phyloP scores from a whole-genome alignment of 2,329 filamentous ascomycete genomes.

The Colletotrichum horii region DNA sequence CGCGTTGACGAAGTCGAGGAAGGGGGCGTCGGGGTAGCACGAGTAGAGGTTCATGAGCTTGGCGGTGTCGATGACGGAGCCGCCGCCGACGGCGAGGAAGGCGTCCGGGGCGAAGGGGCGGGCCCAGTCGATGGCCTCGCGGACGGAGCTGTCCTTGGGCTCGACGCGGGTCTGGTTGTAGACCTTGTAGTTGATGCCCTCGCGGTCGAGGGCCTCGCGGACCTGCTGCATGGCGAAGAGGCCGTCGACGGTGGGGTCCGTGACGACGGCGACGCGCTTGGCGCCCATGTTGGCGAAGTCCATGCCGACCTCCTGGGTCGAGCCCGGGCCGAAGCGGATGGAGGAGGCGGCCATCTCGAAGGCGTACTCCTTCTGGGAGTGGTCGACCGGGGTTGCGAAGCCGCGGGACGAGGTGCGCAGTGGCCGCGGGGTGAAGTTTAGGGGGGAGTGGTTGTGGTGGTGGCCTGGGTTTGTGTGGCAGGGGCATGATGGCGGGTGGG shows the following conservation, averaged over 20 bases:
- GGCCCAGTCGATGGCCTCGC: constrained; percentile 86
- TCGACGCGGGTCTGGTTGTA: constrained; percentile 84
- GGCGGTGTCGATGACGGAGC: constrained; percentile 96
- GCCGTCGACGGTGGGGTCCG: constrained; percentile 80
- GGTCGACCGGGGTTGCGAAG: constrained; percentile 73
- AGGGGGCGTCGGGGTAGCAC: constrained; percentile 88
- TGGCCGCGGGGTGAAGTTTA: constrained; percentile 57
- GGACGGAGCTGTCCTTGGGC: constrained; percentile 92
- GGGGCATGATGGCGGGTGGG: constrained; percentile 85
- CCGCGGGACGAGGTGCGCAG: constrained; percentile 35
- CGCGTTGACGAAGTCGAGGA: constrained; percentile 97
- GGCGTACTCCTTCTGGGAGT: constrained; percentile 81
- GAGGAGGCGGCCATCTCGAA: constrained; percentile 98
- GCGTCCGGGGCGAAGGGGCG: constrained; percentile 84
- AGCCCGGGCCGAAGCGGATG: constrained; percentile 92
- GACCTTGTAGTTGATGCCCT: constrained; percentile 82
- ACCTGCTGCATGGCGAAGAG: constrained; percentile 91
- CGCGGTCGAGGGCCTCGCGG: constrained; percentile 76
- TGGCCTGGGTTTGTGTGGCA: constrained; percentile 90
- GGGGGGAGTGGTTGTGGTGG: constrained; percentile 69
- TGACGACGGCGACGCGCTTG: constrained; percentile 89
- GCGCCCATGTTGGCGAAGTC: constrained; percentile 91
- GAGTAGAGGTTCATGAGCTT: constrained; percentile 99
- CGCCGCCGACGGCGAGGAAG: constrained; percentile 89
- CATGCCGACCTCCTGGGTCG: constrained; percentile 97